Percentiles rank a stretch among this genome's conserved stretches.
Evolutionary conservation across 495 filamentous ascomycete species (phyloP).

Genomic region (Lasiosphaeriaceae sp.): DNA sequence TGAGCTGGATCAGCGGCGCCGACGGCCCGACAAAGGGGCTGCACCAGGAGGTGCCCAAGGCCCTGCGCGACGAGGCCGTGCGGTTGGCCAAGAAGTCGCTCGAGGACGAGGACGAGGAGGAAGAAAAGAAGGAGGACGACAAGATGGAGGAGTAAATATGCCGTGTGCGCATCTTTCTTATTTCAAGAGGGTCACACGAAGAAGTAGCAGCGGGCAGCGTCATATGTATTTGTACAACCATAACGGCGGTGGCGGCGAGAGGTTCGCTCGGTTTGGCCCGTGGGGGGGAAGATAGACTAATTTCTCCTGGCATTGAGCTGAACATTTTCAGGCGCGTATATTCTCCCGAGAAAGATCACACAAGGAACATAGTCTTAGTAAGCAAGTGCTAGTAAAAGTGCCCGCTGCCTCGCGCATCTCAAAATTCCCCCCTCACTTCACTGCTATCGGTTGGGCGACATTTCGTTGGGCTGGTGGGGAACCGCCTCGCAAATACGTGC

Average conservation of each 20-base stretch:
- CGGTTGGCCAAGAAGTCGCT: conserved; percentile 73
- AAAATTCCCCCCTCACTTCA: no score
- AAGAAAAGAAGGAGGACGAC: conserved; percentile 54
- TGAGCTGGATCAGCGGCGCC: conserved; percentile 88
- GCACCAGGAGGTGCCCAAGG: conserved; percentile 88
- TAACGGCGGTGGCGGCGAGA: not conserved
- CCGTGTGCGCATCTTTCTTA: no score
- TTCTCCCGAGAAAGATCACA: not conserved
- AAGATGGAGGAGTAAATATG: conserved; percentile 69
- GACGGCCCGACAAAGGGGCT: conserved; percentile 84
- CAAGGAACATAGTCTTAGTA: no score
- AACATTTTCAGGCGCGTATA: no score
- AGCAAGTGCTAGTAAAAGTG: no score
- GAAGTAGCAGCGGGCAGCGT: not conserved
- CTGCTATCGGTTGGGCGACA: no score
- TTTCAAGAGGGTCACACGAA: no score
- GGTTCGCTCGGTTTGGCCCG: not conserved
- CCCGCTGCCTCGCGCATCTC: no score
- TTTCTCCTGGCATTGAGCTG: conserved; percentile 8
- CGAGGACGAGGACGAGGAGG: conserved; percentile 71
- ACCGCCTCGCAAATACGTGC: no score
- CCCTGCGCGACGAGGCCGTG: conserved; percentile 86
- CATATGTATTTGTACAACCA: conserved; percentile 17
- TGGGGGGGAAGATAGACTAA: conserved; percentile 19
- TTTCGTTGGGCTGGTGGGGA: no score